Evolutionary conservation across 495 filamentous ascomycete species (phyloP).

Genomic region (Oleoguttula mirabilis): DNA sequence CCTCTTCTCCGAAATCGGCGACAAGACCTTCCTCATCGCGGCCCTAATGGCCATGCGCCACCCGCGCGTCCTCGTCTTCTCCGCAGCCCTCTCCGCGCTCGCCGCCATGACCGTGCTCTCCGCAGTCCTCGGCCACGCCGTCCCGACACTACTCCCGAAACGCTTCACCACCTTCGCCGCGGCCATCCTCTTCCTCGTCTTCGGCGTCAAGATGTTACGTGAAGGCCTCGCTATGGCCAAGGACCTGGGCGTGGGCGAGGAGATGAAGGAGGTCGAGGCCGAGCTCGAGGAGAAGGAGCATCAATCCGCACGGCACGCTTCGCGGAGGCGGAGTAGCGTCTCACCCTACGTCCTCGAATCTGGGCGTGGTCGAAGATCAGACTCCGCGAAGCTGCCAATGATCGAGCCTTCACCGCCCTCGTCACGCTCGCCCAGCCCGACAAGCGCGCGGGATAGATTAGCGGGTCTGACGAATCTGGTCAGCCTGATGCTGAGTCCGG

Average conservation of each 20-base stretch:
- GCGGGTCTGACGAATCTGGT: slow-evolving; percentile 73
- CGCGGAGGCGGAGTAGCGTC: slow-evolving; percentile 36
- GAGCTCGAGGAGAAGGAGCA: slow-evolving; percentile 92
- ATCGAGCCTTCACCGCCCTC: slow-evolving; percentile 41
- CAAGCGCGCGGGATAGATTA: slow-evolving; percentile 32
- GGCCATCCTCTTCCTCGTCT: slow-evolving; percentile 73
- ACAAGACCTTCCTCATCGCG: slow-evolving; percentile 96
- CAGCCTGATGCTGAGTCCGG: slow-evolving; percentile 77
- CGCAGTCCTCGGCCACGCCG: slow-evolving; percentile 84
- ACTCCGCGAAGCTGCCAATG: slow-evolving; percentile 44
- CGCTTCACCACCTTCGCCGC: slow-evolving; percentile 77
- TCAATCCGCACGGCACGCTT: slow-evolving; percentile 32
- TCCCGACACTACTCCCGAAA: slow-evolving; percentile 83
- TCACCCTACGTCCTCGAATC: slow-evolving; percentile 56
- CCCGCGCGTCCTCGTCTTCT: slow-evolving; percentile 82
- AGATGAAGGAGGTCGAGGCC: slow-evolving; percentile 94
- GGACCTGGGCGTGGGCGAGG: slow-evolving; percentile 79
- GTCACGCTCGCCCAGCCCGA: slow-evolving; percentile 47
- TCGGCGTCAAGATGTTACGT: slow-evolving; percentile 71
- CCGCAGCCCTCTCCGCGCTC: slow-evolving; percentile 81
- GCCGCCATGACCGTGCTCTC: slow-evolving; percentile 95
- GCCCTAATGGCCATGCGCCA: slow-evolving; percentile 99
- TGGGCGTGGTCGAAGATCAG: slow-evolving; percentile 36
- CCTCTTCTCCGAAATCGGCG: slow-evolving; percentile 89
- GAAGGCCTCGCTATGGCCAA: slow-evolving; percentile 82